phyloP scores from a whole-genome alignment of 202 grass and related monocot genomes.

The Carex arenaria region DNA sequence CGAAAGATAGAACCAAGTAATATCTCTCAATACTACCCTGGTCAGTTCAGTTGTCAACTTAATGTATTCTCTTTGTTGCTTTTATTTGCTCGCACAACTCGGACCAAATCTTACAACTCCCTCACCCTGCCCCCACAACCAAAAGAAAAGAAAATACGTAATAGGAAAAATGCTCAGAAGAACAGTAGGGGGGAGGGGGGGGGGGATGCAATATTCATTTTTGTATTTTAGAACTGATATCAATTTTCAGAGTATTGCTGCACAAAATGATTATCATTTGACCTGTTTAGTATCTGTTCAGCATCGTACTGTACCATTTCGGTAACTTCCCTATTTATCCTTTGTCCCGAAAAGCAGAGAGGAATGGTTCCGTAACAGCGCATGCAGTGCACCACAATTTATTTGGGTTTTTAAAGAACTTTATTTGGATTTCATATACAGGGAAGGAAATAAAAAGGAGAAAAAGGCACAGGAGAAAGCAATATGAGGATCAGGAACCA shows the following conservation, averaged over 20 bases:
- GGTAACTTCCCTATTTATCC: neutral
- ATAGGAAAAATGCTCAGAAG: neutral
- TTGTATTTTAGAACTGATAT: neutral
- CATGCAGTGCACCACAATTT: constrained; percentile 1
- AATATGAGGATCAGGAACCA: constrained; percentile 87
- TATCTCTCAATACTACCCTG: constrained; percentile 54
- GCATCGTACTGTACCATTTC: neutral
- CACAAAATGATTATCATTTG: neutral
- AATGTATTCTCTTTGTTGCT: constrained; percentile 1
- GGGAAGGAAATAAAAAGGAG: constrained; percentile 92
- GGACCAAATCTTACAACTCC: neutral
- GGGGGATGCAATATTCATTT: neutral
- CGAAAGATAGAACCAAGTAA: constrained; percentile 59
- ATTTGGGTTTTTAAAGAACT: neutral
- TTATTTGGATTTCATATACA: constrained; percentile 19
- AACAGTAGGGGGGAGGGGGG: neutral
- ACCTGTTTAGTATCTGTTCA: neutral
- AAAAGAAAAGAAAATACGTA: neutral
- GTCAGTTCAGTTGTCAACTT: constrained; percentile 17
- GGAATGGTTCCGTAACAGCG: neutral
- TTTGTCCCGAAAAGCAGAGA: neutral
- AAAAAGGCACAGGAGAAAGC: constrained; percentile 95
- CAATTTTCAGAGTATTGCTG: neutral
- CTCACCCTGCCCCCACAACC: neutral
- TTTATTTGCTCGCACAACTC: neutral